Evolutionary conservation across 1,284 basidiomycete species (phyloP).

Genomic region (Anthracocystis walkeri): DNA sequence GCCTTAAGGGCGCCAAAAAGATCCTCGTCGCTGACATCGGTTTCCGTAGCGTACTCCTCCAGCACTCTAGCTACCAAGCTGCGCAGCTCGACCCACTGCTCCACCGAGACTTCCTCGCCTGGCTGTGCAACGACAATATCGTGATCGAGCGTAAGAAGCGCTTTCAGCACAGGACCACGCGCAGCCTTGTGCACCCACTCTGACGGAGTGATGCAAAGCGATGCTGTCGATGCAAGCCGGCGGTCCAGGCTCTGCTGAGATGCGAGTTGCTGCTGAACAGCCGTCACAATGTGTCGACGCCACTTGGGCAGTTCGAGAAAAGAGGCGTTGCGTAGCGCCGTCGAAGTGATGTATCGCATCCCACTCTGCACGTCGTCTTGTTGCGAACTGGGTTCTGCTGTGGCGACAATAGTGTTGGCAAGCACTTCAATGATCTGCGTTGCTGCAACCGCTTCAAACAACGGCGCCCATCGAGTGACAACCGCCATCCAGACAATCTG

Average conservation of each 20-base stretch:
- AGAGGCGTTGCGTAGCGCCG: slow-evolving; percentile 37
- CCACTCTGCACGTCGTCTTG: neutral
- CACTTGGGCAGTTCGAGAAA: slow-evolving; percentile 55
- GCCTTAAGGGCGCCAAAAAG: slow-evolving; percentile 16
- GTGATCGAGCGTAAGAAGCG: slow-evolving; percentile 29
- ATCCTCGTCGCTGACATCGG: slow-evolving; percentile 10
- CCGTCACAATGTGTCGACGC: slow-evolving; percentile 34
- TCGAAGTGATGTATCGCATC: slow-evolving; percentile 22
- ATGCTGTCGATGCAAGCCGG: slow-evolving; percentile 16
- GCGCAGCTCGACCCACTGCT: slow-evolving; percentile 25
- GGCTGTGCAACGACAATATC: slow-evolving; percentile 14
- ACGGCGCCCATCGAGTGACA: slow-evolving; percentile 44
- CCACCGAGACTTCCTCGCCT: neutral
- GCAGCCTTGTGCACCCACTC: slow-evolving; percentile 39
- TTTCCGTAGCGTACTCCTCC: slow-evolving; percentile 23
- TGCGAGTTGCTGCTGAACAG: slow-evolving; percentile 10
- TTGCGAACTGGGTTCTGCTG: slow-evolving; percentile 6
- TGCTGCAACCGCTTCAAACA: slow-evolving; percentile 35
- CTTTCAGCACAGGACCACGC: slow-evolving; percentile 23
- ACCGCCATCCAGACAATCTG: slow-evolving; percentile 51
- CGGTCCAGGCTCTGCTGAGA: slow-evolving; percentile 7
- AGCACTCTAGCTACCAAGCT: slow-evolving; percentile 19
- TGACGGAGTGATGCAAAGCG: slow-evolving; percentile 22
- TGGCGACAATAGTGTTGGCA: slow-evolving; percentile 13
- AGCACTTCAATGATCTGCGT: slow-evolving; percentile 14